Evolutionary conservation across 495 filamentous ascomycete species (phyloP), one percentile per base, ranked within the genome.

Genomic region (Penicillium arizonense): DNA sequence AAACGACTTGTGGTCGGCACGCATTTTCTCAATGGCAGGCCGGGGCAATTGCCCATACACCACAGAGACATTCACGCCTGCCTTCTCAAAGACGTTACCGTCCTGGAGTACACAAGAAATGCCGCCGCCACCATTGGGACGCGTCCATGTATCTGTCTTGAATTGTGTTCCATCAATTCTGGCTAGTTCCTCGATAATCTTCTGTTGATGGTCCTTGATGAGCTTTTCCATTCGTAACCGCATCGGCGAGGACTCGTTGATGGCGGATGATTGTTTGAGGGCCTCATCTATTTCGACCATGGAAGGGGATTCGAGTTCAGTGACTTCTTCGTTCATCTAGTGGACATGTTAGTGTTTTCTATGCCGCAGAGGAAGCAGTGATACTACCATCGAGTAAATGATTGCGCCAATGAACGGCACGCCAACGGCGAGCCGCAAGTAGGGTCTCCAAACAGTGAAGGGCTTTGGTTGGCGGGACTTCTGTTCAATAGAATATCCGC

Each of bases 51-150:
- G 89, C 52, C 94, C 95, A 62, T 99, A 97, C 16, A 99, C 94
- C 40, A 96, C 82, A 40, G 88, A 93, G 56, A 91, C 92, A 61
- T 95, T 96, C 38, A 97, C 95, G 12, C 94, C 94, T 33, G 92
- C 94, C 72, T 99, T 99, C 72, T 99, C 94, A 67, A 97, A 99
- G 28, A 97, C 90, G 45, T 94, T 89, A 33, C 95, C 93, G 50
- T 96, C 89, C 66, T 99, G 94, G 28, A 97, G 79, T 9, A 97
- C 92, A 70, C 93, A 96, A 5, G 90, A 95, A 50, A 91, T 89
- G 16, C 87, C 87, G 20, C 87, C 87, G 35, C 94, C 94, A 41
- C 92, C 93, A 64, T 88, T 85, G 45, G 89, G 88, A 38, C 94
- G 87, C 13, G 83, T 78, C 94, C 94, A 99, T 33, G 83, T 86